Evolutionary conservation across 2,329 filamentous ascomycete species (phyloP).

Genomic region (Aspergillus cejpii): DNA sequence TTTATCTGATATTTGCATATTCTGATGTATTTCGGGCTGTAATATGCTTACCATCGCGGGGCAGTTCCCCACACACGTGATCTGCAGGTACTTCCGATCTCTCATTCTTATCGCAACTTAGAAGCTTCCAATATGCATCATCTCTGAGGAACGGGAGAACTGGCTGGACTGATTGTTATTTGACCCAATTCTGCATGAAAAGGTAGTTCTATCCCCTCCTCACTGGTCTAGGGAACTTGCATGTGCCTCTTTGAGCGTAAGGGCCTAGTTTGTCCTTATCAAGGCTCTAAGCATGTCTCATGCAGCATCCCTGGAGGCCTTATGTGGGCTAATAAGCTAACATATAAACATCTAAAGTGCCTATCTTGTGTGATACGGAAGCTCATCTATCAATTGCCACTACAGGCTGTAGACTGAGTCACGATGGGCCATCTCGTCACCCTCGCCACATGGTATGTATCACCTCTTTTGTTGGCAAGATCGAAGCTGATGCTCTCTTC

Average conservation of each 20-base stretch:
- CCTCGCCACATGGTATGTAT: conserved; percentile 41
- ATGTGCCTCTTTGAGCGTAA: neutral
- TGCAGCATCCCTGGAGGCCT: neutral
- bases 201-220: neutral
- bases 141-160: neutral
- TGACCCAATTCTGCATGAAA: neutral
- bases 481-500: conserved; percentile 10
- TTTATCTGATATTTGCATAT: conserved; percentile 9
- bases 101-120: conserved; percentile 7
- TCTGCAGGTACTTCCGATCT: conserved; percentile 8
- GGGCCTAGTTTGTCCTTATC: neutral
- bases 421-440: conserved; percentile 38
- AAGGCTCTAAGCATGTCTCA: neutral
- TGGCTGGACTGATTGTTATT: neutral
- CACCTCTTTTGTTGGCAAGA: neutral
- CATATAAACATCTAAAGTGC: neutral
- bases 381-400: neutral
- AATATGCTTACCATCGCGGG: conserved; percentile 13
- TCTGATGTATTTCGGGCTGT: conserved; percentile 2
- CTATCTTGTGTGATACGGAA: neutral
- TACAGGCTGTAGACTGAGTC: neutral
- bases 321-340: neutral
- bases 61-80: conserved; percentile 27
- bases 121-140: neutral
- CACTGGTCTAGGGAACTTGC: neutral